Evolutionary conservation across 352 stramenopile species (phyloP).

Genomic region (Phytopythium boreale): DNA sequence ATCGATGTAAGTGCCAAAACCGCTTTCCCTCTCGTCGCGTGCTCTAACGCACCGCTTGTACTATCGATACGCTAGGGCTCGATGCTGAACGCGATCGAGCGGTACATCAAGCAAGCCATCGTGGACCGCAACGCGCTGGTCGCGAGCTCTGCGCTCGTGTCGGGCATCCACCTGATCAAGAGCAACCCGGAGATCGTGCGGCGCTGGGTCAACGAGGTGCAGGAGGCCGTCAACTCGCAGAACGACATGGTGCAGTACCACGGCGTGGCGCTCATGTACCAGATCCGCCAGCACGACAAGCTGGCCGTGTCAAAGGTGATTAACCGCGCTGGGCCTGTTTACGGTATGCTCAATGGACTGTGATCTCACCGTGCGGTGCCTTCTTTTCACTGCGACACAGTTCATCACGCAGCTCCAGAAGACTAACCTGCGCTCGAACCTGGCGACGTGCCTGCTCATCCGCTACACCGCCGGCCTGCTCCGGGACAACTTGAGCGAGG

Average conservation of each 20-base stretch:
- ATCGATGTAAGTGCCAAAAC: constrained; percentile 66
- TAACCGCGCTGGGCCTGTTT: not conserved
- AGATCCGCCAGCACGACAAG: constrained; percentile 98
- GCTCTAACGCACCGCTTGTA: not conserved
- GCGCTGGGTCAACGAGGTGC: constrained; percentile 97
- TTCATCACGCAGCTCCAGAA: constrained; percentile 90
- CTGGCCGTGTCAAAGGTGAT: constrained; percentile 95
- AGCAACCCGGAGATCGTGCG: constrained; percentile 91
- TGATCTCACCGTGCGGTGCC: not conserved
- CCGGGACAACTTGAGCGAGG: constrained; percentile 81
- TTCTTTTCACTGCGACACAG: constrained; percentile 10
- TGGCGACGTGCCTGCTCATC: constrained; percentile 97
- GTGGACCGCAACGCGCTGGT: constrained; percentile 98
- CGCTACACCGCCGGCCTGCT: constrained; percentile 94
- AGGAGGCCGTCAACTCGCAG: constrained; percentile 94
- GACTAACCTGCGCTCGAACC: constrained; percentile 91
- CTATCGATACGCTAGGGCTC: constrained; percentile 43
- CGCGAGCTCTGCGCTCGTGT: constrained; percentile 95
- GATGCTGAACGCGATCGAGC: constrained; percentile 90
- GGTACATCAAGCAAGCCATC: constrained; percentile 99
- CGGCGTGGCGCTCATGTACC: constrained; percentile 97
- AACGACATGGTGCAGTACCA: constrained; percentile 99
- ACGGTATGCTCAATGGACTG: not conserved
- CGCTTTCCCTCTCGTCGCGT: not conserved
- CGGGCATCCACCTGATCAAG: constrained; percentile 94